phyloP scores from a whole-genome alignment of 2,329 filamentous ascomycete genomes.

The Hypoxylon rubiginosum region DNA sequence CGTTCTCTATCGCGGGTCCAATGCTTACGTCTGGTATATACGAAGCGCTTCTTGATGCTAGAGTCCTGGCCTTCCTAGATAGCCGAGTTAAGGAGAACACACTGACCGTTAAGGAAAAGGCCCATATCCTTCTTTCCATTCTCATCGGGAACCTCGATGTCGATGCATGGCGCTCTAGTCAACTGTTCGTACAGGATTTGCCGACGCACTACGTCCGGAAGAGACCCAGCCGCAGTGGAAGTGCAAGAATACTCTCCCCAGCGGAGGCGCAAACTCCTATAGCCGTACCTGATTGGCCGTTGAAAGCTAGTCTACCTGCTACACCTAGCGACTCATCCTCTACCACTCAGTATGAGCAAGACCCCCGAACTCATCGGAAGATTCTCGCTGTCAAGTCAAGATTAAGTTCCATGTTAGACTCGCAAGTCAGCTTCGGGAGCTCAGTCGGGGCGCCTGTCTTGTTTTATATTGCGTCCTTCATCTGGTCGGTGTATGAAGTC shows the following conservation, averaged over 20 bases:
- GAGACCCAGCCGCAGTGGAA: neutral
- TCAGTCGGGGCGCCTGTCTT: slow-evolving; percentile 21
- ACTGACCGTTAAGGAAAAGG: slow-evolving; percentile 14
- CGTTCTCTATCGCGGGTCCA: slow-evolving; percentile 16
- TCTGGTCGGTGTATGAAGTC: slow-evolving; percentile 33
- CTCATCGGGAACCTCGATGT: slow-evolving; percentile 30
- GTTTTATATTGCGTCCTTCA: slow-evolving; percentile 26
- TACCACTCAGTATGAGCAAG: too few relatives aligned
- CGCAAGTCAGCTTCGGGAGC: slow-evolving; percentile 19
- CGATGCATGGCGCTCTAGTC: slow-evolving; percentile 22
- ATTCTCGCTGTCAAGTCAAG: slow-evolving; percentile 2
- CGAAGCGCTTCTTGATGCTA: slow-evolving; percentile 30
- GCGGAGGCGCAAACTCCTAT: neutral
- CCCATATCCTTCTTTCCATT: slow-evolving; percentile 19
- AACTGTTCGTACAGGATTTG: slow-evolving; percentile 3
- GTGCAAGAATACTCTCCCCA: neutral
- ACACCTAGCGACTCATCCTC: neutral
- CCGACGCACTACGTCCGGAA: neutral
- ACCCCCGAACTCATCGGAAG: neutral
- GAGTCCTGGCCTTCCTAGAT: slow-evolving; percentile 24
- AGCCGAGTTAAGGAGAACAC: slow-evolving; percentile 16
- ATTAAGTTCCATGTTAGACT: slow-evolving; percentile 14
- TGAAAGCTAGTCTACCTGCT: neutral
- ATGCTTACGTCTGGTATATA: slow-evolving; percentile 28
- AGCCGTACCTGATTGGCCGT: neutral